phyloP scores from a whole-genome alignment of 805 yeast genomes.

The Myxozyma udenii region DNA sequence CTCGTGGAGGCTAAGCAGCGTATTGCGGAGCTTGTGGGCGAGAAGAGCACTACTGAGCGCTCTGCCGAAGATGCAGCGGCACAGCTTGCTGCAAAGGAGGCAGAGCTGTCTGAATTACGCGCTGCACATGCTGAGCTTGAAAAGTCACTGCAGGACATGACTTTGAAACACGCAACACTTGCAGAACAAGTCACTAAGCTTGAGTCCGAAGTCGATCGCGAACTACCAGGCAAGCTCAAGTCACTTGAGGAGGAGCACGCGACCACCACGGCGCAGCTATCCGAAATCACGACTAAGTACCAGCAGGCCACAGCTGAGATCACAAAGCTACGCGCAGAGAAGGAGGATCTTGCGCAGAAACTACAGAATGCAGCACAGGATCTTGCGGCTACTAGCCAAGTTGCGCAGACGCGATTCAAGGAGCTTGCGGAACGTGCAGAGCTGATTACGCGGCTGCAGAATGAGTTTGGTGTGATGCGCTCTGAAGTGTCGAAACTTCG shows the following conservation, averaged over 20 bases:
- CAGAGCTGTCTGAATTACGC: slow-evolving; percentile 14
- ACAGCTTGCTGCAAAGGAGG: slow-evolving; percentile 26
- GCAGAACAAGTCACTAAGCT: slow-evolving; percentile 4
- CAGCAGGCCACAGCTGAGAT: slow-evolving; percentile 19
- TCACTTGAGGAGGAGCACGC: slow-evolving; percentile 39
- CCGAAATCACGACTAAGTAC: slow-evolving; percentile 20
- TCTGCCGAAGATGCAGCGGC: slow-evolving; percentile 13
- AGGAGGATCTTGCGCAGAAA: slow-evolving; percentile 23
- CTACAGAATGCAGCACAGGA: slow-evolving; percentile 30
- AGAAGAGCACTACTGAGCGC: not conserved
- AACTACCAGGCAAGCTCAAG: slow-evolving; percentile 24
- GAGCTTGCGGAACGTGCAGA: slow-evolving; percentile 37
- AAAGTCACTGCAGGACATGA: slow-evolving; percentile 23
- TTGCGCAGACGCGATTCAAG: slow-evolving; percentile 45
- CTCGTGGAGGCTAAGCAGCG: slow-evolving; percentile 64
- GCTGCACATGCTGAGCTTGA: slow-evolving; percentile 19
- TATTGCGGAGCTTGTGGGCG: slow-evolving; percentile 17
- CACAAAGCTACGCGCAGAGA: slow-evolving; percentile 25
- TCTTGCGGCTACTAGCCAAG: slow-evolving; percentile 27
- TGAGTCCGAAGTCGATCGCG: slow-evolving; percentile 3
- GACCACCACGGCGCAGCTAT: slow-evolving; percentile 29
- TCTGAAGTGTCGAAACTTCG: slow-evolving; percentile 24
- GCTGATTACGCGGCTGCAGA: slow-evolving; percentile 30
- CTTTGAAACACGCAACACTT: not conserved
- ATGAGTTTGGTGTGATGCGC: slow-evolving; percentile 25